Base-by-base conservation (phyloP, 495 filamentous ascomycete species). In the Pyronema domesticum region DNA sequence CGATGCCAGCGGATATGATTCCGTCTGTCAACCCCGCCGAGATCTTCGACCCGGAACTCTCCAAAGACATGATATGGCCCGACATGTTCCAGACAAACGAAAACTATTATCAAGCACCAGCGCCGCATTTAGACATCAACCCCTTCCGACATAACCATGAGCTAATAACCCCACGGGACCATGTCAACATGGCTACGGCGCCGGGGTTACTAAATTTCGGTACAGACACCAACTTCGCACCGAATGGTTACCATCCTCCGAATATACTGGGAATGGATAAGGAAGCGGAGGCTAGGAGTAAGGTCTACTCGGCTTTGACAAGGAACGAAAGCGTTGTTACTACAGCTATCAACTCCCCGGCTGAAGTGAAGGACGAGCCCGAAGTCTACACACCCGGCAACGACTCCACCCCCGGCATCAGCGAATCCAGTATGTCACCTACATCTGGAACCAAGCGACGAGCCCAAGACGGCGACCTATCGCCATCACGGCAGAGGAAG, bases 171-270 rank as follows among this genome's bases (percentile, higher is more conserved):
- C 42, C 45, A 42, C 61, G 61, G 37, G 53, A 59, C 33, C 58
- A 56, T 18, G 55, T 56, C 42, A 37, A 55, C 19, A 55, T 58
- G 37, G 44, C 56, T 35, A 58, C 42, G 35, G 55, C 45, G 33
- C 58, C 58, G 44, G 56, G 51, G 37, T 55, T 59, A 30, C 49
- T 65, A 17, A 61, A 61, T 47, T 65, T 65, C 36, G 63, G 63
- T 6, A 65, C 63, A 13, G 63, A 65, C 51, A 65, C 63, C 39
- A 62, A 61, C 42, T 65, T 65, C 57, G 59, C 59, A n/a, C 59
- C 63, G 23, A 65, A 57, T 30, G 58, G 62, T n/a, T 65, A 65
- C 42, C 62, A 65, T 19, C 58, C 63, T 14, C 58, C 62, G 19
- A 36, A 59, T 51, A 56, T 56, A 44, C 46, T 58, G 15, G 49